A percentile compares a stretch with the other conserved stretches of the same genome.
phyloP scores from a whole-genome alignment of 768 basidiomycete species.

The Trametes villosa region DNA sequence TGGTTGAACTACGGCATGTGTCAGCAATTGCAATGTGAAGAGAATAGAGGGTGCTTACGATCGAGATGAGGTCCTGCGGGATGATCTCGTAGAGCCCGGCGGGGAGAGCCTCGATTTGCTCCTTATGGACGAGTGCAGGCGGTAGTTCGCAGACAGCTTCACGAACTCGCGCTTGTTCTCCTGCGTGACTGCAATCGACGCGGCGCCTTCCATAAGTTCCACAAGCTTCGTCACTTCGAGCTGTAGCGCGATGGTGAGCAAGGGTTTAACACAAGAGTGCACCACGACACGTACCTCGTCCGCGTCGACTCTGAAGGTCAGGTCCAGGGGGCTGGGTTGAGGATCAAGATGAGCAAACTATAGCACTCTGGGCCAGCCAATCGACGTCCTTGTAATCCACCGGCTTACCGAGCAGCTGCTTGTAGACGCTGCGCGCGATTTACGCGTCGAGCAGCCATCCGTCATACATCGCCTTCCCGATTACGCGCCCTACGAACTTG shows the following conservation, averaged over 20 bases:
- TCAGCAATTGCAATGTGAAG: slow-evolving; percentile 22
- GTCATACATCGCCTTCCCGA: slow-evolving; percentile 97
- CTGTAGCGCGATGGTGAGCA: slow-evolving; percentile 40
- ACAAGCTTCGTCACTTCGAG: slow-evolving; percentile 92
- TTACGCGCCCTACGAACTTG: slow-evolving; percentile 97
- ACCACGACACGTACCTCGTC: slow-evolving; percentile 70
- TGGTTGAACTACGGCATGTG: slow-evolving; percentile 70
- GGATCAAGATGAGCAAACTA: slow-evolving; percentile 96
- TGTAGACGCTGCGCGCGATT: slow-evolving; percentile 95
- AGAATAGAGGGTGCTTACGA: slow-evolving; percentile 56
- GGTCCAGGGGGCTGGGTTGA: slow-evolving; percentile 86
- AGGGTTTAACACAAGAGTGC: background rate
- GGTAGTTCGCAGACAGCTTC: slow-evolving; percentile 91
- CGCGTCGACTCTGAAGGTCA: slow-evolving; percentile 94
- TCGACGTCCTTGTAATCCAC: slow-evolving; percentile 97
- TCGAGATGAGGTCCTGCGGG: slow-evolving; percentile 92
- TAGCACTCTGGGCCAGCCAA: slow-evolving; percentile 99
- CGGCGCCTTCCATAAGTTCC: slow-evolving; percentile 84
- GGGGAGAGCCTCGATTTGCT: slow-evolving; percentile 90
- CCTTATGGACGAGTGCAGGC: slow-evolving; percentile 92
- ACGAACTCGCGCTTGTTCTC: slow-evolving; percentile 98
- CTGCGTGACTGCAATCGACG: slow-evolving; percentile 85
- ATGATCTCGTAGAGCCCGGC: slow-evolving; percentile 97
- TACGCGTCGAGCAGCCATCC: slow-evolving; percentile 96
- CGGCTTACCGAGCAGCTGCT: slow-evolving; percentile 90